A percentile compares a stretch with the other conserved stretches of the same genome.
phyloP scores from a whole-genome alignment of 805 yeast species.

The Metschnikowia arizonensis region DNA sequence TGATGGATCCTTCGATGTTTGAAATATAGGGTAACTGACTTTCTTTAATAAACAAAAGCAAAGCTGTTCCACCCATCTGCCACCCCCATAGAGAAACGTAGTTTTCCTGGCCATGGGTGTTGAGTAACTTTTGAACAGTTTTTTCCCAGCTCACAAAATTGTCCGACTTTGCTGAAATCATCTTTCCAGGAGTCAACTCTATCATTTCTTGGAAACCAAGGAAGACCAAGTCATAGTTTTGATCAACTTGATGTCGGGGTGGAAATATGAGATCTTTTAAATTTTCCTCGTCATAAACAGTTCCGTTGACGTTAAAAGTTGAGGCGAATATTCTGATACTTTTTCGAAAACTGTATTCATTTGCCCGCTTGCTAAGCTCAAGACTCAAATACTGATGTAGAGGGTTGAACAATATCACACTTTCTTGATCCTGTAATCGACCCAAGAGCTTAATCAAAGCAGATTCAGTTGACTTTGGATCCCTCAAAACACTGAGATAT shows the following conservation, averaged over 20 bases:
- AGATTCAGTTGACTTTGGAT: slow-evolving; percentile 35
- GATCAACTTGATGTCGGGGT: slow-evolving; percentile 23
- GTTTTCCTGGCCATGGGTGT: slow-evolving; percentile 31
- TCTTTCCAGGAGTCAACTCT: slow-evolving; percentile 78
- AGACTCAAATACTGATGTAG: slow-evolving; percentile 48
- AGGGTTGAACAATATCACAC: slow-evolving; percentile 46
- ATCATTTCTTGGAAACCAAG: slow-evolving; percentile 87
- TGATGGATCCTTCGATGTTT: slow-evolving; percentile 65
- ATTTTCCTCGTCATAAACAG: slow-evolving; percentile 36
- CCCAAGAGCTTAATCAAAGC: slow-evolving; percentile 49
- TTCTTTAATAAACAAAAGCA: slow-evolving; percentile 63
- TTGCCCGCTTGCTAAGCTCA: slow-evolving; percentile 37
- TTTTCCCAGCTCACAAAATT: slow-evolving; percentile 63
- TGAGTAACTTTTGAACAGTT: slow-evolving; percentile 49
- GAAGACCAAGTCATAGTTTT: slow-evolving; percentile 63
- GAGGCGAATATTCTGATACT: slow-evolving; percentile 45
- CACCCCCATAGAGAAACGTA: slow-evolving; percentile 66
- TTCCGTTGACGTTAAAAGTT: slow-evolving; percentile 55
- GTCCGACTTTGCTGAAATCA: slow-evolving; percentile 69
- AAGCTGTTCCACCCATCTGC: slow-evolving; percentile 81
- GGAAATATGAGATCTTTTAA: slow-evolving; percentile 47
- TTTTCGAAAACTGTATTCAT: slow-evolving; percentile 37
- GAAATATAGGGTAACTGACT: slow-evolving; percentile 49
- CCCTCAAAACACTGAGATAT: slow-evolving; percentile 40
- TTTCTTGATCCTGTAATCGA: slow-evolving; percentile 42